A percentile compares a stretch with the other conserved stretches of the same genome.
Evolutionary conservation across 192 early-diverging fungal species (phyloP).

Genomic region (Coemansia sp.): DNA sequence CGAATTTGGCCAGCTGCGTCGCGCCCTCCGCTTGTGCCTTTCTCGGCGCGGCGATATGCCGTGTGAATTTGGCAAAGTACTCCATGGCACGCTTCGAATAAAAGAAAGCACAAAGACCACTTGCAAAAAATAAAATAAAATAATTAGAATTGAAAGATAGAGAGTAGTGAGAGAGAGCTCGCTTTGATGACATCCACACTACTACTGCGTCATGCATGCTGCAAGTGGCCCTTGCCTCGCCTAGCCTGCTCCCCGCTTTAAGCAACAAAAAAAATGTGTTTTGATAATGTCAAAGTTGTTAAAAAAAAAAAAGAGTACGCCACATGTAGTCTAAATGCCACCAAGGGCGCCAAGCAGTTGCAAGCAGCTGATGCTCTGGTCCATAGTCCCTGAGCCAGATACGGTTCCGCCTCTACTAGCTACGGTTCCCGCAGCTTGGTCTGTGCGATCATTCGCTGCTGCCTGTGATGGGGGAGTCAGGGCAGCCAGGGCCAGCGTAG

Average conservation of each 20-base stretch:
- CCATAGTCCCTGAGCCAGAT: slow-evolving; percentile 3
- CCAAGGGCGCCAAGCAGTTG: slow-evolving; percentile 38
- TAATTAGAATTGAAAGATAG: neutral
- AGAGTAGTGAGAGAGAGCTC: neutral
- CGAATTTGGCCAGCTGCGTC: slow-evolving; percentile 69
- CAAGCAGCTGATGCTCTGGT: slow-evolving; percentile 28
- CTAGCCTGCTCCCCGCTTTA: neutral
- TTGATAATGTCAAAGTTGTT: neutral
- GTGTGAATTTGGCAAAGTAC: slow-evolving; percentile 70
- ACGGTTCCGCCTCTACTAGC: slow-evolving; percentile 10
- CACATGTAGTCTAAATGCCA: neutral
- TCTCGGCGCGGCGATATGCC: slow-evolving; percentile 61
- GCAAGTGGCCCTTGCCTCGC: neutral
- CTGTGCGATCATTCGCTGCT: neutral
- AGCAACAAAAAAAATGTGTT: neutral
- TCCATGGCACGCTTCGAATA: slow-evolving; percentile 50
- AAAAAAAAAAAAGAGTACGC: neutral
- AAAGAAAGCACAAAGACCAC: neutral
- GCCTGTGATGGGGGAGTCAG: slow-evolving; percentile 6
- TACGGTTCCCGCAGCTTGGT: slow-evolving; percentile 10
- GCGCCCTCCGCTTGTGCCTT: slow-evolving; percentile 62
- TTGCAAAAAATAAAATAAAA: neutral
- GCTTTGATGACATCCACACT: neutral
- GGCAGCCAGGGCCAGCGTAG: slow-evolving; percentile 39
- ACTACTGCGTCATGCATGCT: neutral